Conservation (phyloP, 768 basidiomycete species). For the Mycena metata region DNA sequence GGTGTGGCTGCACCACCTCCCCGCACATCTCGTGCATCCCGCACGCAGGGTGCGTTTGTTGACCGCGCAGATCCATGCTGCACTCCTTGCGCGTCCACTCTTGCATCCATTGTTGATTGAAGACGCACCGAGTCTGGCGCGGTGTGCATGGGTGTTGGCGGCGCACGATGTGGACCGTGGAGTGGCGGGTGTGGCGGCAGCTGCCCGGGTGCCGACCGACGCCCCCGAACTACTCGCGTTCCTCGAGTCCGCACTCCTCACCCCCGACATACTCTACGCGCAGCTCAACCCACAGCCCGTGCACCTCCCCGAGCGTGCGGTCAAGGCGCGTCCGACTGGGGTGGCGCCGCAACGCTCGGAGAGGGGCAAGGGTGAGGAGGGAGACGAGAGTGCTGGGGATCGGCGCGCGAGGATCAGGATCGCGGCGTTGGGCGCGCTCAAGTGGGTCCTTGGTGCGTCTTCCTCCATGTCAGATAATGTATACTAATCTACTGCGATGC, state of each 20-base stretch:
- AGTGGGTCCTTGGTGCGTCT: conserved; percentile 72
- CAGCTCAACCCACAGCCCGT: conserved; percentile 70
- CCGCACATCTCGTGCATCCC: conserved; percentile 83
- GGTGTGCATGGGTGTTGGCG: conserved; percentile 82
- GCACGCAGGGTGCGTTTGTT: conserved; percentile 79
- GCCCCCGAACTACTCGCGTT: conserved; percentile 63
- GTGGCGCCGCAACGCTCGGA: conserved; percentile 24
- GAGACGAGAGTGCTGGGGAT: conserved; percentile 80
- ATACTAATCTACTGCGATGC: conserved; percentile 28
- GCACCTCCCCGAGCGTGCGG: neutral
- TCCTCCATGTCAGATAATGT: neutral
- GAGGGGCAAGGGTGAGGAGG: conserved; percentile 65
- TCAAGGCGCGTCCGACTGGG: conserved; percentile 24
- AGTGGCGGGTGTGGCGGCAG: conserved; percentile 61
- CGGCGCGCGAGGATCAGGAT: conserved; percentile 77
- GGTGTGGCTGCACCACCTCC: conserved; percentile 94
- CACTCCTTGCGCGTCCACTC: conserved; percentile 71
- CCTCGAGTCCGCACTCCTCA: conserved; percentile 66
- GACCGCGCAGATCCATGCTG: conserved; percentile 71
- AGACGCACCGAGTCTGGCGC: conserved; percentile 56
- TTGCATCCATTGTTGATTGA: conserved; percentile 61
- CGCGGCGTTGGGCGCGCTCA: conserved; percentile 74
- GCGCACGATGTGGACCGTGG: conserved; percentile 79
- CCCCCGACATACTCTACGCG: conserved; percentile 70
- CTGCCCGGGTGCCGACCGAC: conserved; percentile 22